These are phyloP conservation scores for Suillus americanus DNA, from an alignment of 768 basidiomycete genomes.

Conservation along the genomic window DNA sequence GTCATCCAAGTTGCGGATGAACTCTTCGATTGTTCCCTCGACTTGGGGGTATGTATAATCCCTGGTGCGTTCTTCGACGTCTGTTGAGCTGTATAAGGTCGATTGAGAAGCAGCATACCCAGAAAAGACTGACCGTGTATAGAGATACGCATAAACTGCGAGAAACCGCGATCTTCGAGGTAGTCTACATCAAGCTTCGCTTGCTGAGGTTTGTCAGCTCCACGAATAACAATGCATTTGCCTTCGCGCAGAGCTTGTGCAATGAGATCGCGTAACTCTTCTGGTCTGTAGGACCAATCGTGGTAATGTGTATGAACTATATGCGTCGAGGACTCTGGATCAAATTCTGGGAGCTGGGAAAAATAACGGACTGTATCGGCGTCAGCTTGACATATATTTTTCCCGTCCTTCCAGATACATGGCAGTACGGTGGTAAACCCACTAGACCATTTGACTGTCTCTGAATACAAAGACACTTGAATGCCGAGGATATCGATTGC, in stretches of 20 bases:
- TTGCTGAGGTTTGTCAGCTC: too few species aligned
- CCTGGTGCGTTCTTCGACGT: neutral
- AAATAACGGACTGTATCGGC: too few species aligned
- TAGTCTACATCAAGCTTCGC: too few species aligned
- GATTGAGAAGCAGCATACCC: neutral
- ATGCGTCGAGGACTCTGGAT: neutral
- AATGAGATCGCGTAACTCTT: neutral
- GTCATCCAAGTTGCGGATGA: neutral
- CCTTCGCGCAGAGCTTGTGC: too few species aligned
- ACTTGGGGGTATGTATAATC: neutral
- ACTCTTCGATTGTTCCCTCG: neutral
- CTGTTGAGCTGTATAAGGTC: neutral
- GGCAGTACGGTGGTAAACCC: neutral
- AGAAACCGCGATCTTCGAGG: neutral
- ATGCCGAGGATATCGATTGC: neutral
- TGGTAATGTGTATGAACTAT: neutral
- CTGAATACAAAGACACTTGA: neutral
- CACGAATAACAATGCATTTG: too few species aligned
- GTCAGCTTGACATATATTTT: too few species aligned
- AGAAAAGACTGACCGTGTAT: neutral
- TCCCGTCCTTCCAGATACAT: too few species aligned
- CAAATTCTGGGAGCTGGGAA: too few species aligned
- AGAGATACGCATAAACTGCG: neutral
- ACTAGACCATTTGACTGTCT: neutral
- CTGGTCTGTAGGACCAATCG: neutral